phyloP scores from a whole-genome alignment of 2,329 filamentous ascomycete genomes.

The Clathrospora elynae region DNA sequence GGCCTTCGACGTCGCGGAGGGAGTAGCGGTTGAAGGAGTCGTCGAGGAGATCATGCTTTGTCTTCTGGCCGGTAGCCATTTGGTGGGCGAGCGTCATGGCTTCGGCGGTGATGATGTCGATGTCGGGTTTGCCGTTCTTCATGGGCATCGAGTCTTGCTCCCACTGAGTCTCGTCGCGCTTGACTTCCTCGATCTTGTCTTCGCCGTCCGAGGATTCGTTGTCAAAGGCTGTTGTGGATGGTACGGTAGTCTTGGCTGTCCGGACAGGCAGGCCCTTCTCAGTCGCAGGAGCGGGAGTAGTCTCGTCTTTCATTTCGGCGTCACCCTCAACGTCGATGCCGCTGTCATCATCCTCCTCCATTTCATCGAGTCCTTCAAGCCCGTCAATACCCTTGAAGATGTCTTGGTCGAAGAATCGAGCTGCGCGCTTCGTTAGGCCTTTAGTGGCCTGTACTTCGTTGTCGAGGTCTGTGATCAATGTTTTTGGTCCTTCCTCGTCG shows the following conservation, averaged over 20 bases:
- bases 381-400: slow-evolving; percentile 85
- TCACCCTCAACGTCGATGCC: slow-evolving; percentile 49
- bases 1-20: slow-evolving; percentile 86
- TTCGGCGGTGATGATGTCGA: slow-evolving; percentile 99
- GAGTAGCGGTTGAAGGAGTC: slow-evolving; percentile 93
- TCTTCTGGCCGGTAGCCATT: slow-evolving; percentile 84
- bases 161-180: slow-evolving; percentile 64
- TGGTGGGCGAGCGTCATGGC: slow-evolving; percentile 97
- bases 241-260: slow-evolving; percentile 24
- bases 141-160: slow-evolving; percentile 67
- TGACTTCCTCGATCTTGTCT: slow-evolving; percentile 67
- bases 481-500: slow-evolving; percentile 58
- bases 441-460: slow-evolving; percentile 56
- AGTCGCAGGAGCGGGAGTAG: slow-evolving; percentile 14
- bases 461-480: slow-evolving; percentile 67
- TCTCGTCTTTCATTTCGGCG: slow-evolving; percentile 22
- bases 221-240: slow-evolving; percentile 32
- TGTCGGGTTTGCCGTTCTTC: slow-evolving; percentile 72
- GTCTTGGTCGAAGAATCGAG: slow-evolving; percentile 91
- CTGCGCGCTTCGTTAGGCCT: slow-evolving; percentile 81
- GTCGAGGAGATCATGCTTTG: slow-evolving; percentile 78
- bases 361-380: slow-evolving; percentile 66
- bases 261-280: slow-evolving; percentile 24
- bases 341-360: slow-evolving; percentile 53
- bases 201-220: slow-evolving; percentile 47